Evolutionary conservation across 768 basidiomycete species (phyloP), one percentile per base, ranked within the genome.

Genomic region (Xanthoconium stramineum): DNA sequence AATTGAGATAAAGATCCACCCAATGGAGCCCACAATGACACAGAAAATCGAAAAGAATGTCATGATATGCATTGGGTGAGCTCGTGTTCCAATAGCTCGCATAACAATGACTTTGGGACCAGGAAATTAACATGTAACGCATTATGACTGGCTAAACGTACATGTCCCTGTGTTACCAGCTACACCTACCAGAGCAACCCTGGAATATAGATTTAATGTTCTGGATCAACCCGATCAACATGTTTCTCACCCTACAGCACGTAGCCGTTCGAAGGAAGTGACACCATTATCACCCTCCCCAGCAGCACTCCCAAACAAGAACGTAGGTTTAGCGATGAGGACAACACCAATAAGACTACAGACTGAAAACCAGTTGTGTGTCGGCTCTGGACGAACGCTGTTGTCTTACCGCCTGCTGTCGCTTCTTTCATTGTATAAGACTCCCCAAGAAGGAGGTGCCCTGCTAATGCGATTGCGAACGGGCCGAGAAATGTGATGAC

Each of bases 401-500:
- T 0, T 35, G 19, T 8, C 76, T 55, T 55, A 81, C 81, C 37
- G 14, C 81, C 81, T 6, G 83, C 88, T 39, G 84, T 43, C 6
- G 80, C 77, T 66, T 91, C 83, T 57, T 72, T 77, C 47, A 69
- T 70, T 3, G 79, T 77, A 57, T 88, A 80, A 0, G 65, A 68
- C 62, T 94, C 92, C 28, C 80, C 78, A 15, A 89, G 69, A 17
- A 89, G 75, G 2, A 88, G 60, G 14, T 81, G 80, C 5, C 83
- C 91, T 7, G 83, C 73, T 9, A 89, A 66, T 0, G 82, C 83
- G 0, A 84, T 87, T 38, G 77, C 76, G 50, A 86, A 78, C 0
- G 93, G 93, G 1, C 80, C 69, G 5, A 94, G 74, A 73, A 93
- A 94, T 0, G 84, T 84, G 46, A 96, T 73, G 6, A 89, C 87